Conservation (phyloP, 140 eudicot genomes). For the Stevia rebaudiana region DNA sequence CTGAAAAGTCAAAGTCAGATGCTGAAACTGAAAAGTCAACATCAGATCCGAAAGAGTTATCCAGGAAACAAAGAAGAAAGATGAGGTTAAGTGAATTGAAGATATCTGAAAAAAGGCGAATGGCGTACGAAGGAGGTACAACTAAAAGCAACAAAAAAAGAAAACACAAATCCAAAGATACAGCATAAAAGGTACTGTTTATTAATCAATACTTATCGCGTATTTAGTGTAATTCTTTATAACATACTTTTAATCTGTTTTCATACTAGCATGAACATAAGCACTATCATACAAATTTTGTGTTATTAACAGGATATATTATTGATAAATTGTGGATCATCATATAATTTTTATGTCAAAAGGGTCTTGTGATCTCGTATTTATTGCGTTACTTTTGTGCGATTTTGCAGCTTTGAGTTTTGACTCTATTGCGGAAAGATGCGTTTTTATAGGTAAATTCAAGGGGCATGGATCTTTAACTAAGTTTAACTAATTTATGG, state of each 20-base stretch:
- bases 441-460: background rate
- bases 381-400: slow-evolving; percentile 6
- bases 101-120: slow-evolving; percentile 40
- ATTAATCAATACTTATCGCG: background rate
- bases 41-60: slow-evolving; percentile 22
- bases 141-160: slow-evolving; percentile 45
- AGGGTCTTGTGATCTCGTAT: background rate
- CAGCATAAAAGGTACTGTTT: slow-evolving; percentile 29
- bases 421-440: slow-evolving; percentile 1
- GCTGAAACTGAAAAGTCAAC: slow-evolving; percentile 14
- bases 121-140: slow-evolving; percentile 54
- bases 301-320: background rate
- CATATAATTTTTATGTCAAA: background rate
- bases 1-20: slow-evolving; percentile 16
- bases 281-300: background rate
- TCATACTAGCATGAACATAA: background rate
- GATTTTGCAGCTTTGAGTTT: slow-evolving; percentile 12
- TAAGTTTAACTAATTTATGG: slow-evolving; percentile 3
- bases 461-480: background rate
- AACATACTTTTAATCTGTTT: background rate
- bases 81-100: slow-evolving; percentile 34
- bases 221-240: background rate
- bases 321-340: too few relatives aligned
- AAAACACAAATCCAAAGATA: slow-evolving; percentile 27
- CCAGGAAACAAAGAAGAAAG: slow-evolving; percentile 54